Conservation (phyloP, 441 rosid species). For the Adansonia madagascariensis region DNA sequence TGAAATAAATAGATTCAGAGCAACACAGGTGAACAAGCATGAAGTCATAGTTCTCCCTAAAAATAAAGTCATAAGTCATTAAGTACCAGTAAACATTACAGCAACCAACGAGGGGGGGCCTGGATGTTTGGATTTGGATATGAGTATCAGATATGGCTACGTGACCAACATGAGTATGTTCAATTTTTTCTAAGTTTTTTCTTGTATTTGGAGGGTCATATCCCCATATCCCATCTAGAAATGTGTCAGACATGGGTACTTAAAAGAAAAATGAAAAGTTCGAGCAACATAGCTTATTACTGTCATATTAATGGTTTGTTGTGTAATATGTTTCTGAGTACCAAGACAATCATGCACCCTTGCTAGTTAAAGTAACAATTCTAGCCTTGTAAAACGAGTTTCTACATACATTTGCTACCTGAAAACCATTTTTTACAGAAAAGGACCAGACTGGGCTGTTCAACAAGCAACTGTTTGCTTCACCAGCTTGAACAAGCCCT, state of each 20-base stretch:
- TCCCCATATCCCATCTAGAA: too few species aligned
- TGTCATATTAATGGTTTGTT: background rate
- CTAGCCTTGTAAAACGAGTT: background rate
- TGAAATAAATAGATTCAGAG: too few species aligned
- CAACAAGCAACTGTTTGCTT: background rate
- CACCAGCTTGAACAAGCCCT: background rate
- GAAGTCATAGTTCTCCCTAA: constrained; percentile 1
- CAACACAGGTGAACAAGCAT: background rate
- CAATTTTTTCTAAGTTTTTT: too few species aligned
- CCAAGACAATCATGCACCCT: background rate
- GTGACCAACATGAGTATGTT: too few species aligned
- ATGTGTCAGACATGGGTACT: too few species aligned
- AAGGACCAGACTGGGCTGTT: background rate
- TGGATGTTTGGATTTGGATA: too few species aligned
- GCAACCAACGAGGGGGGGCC: background rate
- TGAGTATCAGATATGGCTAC: too few species aligned
- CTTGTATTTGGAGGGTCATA: too few species aligned
- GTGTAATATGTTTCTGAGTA: background rate
- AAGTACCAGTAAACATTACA: background rate
- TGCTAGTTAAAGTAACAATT: background rate
- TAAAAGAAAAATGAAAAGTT: too few species aligned
- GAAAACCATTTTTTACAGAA: background rate
- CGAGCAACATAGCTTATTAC: background rate
- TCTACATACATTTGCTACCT: background rate
- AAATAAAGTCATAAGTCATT: background rate